These are phyloP conservation scores for Aureococcus anophagefferens DNA, from an alignment of 108 stramenopile genomes.

Conservation along the genomic window DNA sequence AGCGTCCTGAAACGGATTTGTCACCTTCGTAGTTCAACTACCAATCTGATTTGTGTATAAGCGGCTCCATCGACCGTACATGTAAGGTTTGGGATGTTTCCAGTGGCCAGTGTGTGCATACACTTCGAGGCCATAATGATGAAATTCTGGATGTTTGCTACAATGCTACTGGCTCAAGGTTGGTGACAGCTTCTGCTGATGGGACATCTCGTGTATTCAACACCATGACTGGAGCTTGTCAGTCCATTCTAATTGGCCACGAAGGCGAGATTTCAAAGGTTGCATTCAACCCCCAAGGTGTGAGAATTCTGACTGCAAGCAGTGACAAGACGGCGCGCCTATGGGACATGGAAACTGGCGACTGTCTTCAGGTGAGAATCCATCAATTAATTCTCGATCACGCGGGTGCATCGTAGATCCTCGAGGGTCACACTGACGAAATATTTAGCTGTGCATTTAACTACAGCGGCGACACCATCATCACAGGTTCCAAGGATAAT, in stretches of 20 bases:
- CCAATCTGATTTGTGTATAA: constrained; percentile 38
- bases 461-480: constrained; percentile 56
- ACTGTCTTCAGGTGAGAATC: constrained; percentile 36
- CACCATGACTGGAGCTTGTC: constrained; percentile 53
- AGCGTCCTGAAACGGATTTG: neutral
- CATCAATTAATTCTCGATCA: neutral
- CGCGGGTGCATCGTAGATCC: neutral
- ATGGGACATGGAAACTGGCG: constrained; percentile 51
- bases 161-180: constrained; percentile 43
- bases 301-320: constrained; percentile 42
- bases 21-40: constrained; percentile 26
- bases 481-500: constrained; percentile 55
- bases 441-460: constrained; percentile 59
- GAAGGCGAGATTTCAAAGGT: constrained; percentile 51
- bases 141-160: constrained; percentile 57
- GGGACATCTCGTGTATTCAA: constrained; percentile 54
- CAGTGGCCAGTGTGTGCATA: constrained; percentile 46
- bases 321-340: constrained; percentile 51
- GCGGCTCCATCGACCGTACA: constrained; percentile 45
- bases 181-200: constrained; percentile 56
- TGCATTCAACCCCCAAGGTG: constrained; percentile 41
- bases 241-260: constrained; percentile 55
- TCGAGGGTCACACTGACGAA: constrained; percentile 59
- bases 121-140: constrained; percentile 56
- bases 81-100: constrained; percentile 56